Evolutionary conservation across 257 asterid species (phyloP), one percentile per base, ranked within the genome.

Genomic region (Gentiana straminea): DNA sequence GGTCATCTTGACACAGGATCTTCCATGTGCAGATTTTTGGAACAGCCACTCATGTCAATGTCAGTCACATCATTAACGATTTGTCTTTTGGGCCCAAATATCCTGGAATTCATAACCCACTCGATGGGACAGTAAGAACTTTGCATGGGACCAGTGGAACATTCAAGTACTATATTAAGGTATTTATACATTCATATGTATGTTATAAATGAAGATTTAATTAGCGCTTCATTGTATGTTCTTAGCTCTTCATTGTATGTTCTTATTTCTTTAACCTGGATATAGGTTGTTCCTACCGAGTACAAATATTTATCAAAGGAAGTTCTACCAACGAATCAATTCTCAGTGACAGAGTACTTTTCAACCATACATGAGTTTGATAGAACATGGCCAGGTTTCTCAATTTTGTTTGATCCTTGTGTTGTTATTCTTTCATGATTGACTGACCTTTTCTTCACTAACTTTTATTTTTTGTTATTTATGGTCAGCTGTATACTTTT

Each of bases 141-240:
- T 76, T 92, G 84, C 97, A 60, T 56, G 94, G 72, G 60, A 62
- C 94, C 39, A 88, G 97, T 70, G 97, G 98, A 70, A 87, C 98
- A 63, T 92, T 92, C 84, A 92, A 92, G 77, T 92, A 92, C 73
- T 92, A 92, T 75, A 88, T 92, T 65, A 92, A 92, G 97, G 98
- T 91, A 67, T 45, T 43, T 49, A 48, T 57, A 41, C 52, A 56
- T 45, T 34, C 8, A 7, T 34, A 41, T 36, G 10, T 37, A 13
- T 32, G 3, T 34, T 34, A 2, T 41, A 41, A n/a, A 7, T 2
- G 57, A 52, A 5, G 57, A 37, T 34, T 35, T 32, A 52, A 15
- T 15, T 15, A 24, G 24, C 3, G 3, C 36, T 52, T 4, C 43
- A 4, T 2, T 41, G 9, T 41, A 41, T 2, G 9, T 41, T 41